These are phyloP conservation scores for Pythium aristosporum DNA, from an alignment of 352 stramenopile genomes.

Conservation along the genomic window DNA sequence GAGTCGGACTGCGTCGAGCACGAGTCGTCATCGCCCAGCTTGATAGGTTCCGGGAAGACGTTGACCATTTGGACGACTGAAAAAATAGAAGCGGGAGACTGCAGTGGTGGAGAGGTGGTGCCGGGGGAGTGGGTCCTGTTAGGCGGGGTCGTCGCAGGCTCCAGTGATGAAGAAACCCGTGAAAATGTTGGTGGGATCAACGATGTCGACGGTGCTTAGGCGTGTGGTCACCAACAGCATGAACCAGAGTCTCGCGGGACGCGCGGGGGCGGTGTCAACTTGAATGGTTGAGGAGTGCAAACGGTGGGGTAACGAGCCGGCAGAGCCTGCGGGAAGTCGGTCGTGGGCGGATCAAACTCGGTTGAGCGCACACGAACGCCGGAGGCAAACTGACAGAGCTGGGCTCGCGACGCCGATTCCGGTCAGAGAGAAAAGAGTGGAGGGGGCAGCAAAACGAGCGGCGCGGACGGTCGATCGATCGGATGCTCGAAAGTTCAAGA, in stretches of 20 bases:
- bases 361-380: constrained; percentile 5
- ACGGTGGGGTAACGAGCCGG: constrained; percentile 19
- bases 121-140: constrained; percentile 40
- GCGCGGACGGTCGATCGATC: neutral
- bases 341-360: neutral
- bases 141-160: constrained; percentile 87
- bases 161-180: constrained; percentile 90
- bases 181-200: constrained; percentile 87
- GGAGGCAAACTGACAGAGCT: neutral
- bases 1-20: constrained; percentile 67
- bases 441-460: constrained; percentile 1
- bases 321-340: constrained; percentile 5
- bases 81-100: neutral
- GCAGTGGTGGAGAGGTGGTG: neutral
- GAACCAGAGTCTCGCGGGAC: constrained; percentile 44
- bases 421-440: neutral
- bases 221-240: constrained; percentile 76
- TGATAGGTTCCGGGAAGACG: constrained; percentile 72
- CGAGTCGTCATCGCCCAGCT: constrained; percentile 65
- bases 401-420: constrained; percentile 9
- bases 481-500: constrained; percentile 4
- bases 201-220: constrained; percentile 76
- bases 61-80: constrained; percentile 37
- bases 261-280: constrained; percentile 24
- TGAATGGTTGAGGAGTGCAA: constrained; percentile 23